These are phyloP conservation scores for Cladosporium colombiae DNA, from an alignment of 2,329 filamentous ascomycete genomes.

Conservation along the genomic window DNA sequence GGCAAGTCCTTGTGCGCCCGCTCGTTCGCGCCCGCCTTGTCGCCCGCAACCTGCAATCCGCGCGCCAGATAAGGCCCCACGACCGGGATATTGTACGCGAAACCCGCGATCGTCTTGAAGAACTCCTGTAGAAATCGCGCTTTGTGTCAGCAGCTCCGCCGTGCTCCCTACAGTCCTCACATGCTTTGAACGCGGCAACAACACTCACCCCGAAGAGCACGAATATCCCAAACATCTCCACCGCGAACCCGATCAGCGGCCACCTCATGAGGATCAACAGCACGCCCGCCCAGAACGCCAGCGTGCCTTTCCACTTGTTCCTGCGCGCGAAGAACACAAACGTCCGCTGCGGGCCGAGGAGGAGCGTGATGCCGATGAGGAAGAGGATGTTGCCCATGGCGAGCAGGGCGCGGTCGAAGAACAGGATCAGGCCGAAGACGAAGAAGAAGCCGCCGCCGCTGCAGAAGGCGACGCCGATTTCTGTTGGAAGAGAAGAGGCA, in stretches of 20 bases:
- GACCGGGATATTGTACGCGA: constrained; percentile 80
- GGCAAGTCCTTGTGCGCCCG: constrained; percentile 75
- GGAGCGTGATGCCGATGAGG: constrained; percentile 91
- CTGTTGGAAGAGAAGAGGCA: constrained; percentile 49
- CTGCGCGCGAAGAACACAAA: constrained; percentile 90
- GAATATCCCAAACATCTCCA: constrained; percentile 91
- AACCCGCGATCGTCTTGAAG: constrained; percentile 72
- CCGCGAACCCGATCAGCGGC: constrained; percentile 85
- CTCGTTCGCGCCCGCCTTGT: constrained; percentile 63
- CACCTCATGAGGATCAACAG: constrained; percentile 83
- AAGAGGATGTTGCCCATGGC: constrained; percentile 99
- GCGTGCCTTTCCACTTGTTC: constrained; percentile 89
- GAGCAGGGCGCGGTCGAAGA: constrained; percentile 97
- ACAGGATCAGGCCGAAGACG: constrained; percentile 88
- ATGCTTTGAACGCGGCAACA: too few species aligned
- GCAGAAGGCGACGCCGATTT: constrained; percentile 97
- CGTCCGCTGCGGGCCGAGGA: constrained; percentile 91
- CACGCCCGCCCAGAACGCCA: constrained; percentile 82
- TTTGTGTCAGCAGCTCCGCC: too few species aligned
- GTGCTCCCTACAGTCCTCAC: too few species aligned
- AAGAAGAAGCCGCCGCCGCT: constrained; percentile 95
- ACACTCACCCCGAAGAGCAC: constrained; percentile 75
- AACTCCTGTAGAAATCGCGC: constrained; percentile 6
- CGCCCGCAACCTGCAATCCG: constrained; percentile 69
- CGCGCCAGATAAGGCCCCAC: constrained; percentile 83